A percentile compares a stretch with the other conserved stretches of the same genome.
Conservation (phyloP, 345 rosid genomes). For the Raphanus sativus region DNA sequence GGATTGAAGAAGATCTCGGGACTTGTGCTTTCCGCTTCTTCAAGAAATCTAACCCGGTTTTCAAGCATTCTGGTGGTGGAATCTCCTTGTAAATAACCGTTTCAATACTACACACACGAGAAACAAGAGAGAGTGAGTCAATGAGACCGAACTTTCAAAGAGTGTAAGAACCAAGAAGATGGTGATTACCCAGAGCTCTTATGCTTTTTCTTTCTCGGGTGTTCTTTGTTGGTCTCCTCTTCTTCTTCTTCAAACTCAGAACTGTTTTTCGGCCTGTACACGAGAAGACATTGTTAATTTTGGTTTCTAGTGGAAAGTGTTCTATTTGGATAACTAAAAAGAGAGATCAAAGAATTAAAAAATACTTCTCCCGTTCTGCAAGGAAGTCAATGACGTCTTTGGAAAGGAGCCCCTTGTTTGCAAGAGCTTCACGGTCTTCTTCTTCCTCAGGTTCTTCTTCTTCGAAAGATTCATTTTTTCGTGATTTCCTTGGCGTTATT, state of each 20-base stretch:
- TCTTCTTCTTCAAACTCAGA: slow-evolving; percentile 55
- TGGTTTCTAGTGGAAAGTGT: not conserved
- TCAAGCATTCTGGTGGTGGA: slow-evolving; percentile 69
- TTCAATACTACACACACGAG: slow-evolving; percentile 48
- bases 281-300: not conserved
- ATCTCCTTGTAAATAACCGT: slow-evolving; percentile 71
- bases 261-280: slow-evolving; percentile 57
- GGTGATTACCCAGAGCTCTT: slow-evolving; percentile 63
- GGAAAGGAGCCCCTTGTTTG: slow-evolving; percentile 71
- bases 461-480: slow-evolving; percentile 31
- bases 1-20: slow-evolving; percentile 66
- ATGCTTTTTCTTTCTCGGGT: slow-evolving; percentile 55
- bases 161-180: not conserved
- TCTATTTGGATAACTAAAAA: not conserved
- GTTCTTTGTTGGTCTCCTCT: slow-evolving; percentile 41
- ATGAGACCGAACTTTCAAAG: not conserved
- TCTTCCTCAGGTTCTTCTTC: slow-evolving; percentile 48
- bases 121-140: not conserved
- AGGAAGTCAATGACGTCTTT: slow-evolving; percentile 69
- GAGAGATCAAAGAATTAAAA: not conserved
- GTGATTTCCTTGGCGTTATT: slow-evolving; percentile 49
- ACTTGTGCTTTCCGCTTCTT: slow-evolving; percentile 78
- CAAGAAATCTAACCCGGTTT: slow-evolving; percentile 75
- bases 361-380: slow-evolving; percentile 75
- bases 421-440: slow-evolving; percentile 38